These are phyloP conservation scores for Diaporthe citri DNA, from an alignment of 2,329 filamentous ascomycete species.

Conservation along the genomic window DNA sequence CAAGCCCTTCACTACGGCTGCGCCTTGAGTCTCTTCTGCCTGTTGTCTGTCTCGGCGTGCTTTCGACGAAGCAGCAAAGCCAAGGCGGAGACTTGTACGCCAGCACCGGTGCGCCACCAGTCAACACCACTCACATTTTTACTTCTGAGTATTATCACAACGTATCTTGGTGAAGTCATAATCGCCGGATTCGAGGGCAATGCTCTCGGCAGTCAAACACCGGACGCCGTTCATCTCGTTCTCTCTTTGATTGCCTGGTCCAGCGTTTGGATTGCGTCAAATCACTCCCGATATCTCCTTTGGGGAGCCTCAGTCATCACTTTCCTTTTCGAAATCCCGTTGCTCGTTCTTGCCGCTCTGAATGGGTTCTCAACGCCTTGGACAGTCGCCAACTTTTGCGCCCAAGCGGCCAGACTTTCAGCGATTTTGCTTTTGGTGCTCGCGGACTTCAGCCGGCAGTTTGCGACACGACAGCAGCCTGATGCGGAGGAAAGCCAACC, in stretches of 20 bases:
- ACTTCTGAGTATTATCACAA: not conserved
- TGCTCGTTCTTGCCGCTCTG: not conserved
- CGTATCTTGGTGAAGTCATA: not conserved
- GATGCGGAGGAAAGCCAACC: slow-evolving; percentile 1
- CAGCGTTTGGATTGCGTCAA: not conserved
- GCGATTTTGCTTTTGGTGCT: not conserved
- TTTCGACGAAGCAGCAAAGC: not conserved
- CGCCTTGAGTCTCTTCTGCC: not conserved
- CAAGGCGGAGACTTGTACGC: not conserved
- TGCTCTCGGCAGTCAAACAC: not conserved
- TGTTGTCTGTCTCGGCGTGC: not conserved
- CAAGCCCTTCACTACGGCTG: slow-evolving; percentile 15
- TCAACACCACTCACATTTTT: not conserved
- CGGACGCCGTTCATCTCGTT: not conserved
- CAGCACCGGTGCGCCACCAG: not conserved
- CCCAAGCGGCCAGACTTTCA: not conserved
- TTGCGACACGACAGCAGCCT: not conserved
- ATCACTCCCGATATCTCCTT: not conserved
- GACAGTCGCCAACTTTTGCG: not conserved
- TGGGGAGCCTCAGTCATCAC: not conserved
- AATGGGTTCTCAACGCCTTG: not conserved
- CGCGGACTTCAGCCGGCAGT: not conserved
- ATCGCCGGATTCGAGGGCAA: not conserved
- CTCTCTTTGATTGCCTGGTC: not conserved
- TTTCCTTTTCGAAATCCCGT: not conserved